Base-by-base conservation (phyloP, 257 asterid species). In the Solanum pinnatisectum region DNA sequence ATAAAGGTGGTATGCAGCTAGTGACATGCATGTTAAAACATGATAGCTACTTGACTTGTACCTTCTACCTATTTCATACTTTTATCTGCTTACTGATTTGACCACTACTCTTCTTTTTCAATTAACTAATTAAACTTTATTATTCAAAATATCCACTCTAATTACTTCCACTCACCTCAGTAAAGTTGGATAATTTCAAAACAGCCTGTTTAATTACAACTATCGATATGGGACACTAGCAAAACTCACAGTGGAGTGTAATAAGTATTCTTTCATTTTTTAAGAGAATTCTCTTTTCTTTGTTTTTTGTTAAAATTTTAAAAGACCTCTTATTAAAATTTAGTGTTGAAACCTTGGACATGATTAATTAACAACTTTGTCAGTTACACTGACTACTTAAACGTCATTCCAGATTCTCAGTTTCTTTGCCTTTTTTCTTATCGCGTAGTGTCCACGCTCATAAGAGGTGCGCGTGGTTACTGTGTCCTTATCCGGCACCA, bases 401-500 rank as follows among this genome's bases (percentile, higher is more conserved):
- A 72, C 88, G 82, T 89, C 87, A 89, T 86, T 82, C 79, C 84
- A 88, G 88, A 87, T 91, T 91, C 92, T 86, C 35, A 65, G 87
- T 40, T 90, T 88, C 70, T 89, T 36, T 63, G 49, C 46, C 56
- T 56, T 35, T 11, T 6, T 5, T 10, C 16, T 3, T 8, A 32
- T 15, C 78, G 73, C 85, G 46, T 67, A n/a, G 37, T 2, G 9
- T 70, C 8, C 90, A 89, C 89, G 90, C 60, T 68, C 84, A 6
- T 65, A 1, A 22, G n/a, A 10, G 15, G 10, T 4, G 90, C 91
- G 96, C 94, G 95, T 92, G 93, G 36, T n/a, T 83, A 1, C 5
- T 20, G 88, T 15, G 84, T 77, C 89, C 39, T 23, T 56, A 33
- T 83, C n/a, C 52, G 71, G 44, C 86, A 71, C 44, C 71, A 82